These are phyloP conservation scores for Oenanthe javanica DNA, from an alignment of 140 eudicot genomes.

Conservation along the genomic window DNA sequence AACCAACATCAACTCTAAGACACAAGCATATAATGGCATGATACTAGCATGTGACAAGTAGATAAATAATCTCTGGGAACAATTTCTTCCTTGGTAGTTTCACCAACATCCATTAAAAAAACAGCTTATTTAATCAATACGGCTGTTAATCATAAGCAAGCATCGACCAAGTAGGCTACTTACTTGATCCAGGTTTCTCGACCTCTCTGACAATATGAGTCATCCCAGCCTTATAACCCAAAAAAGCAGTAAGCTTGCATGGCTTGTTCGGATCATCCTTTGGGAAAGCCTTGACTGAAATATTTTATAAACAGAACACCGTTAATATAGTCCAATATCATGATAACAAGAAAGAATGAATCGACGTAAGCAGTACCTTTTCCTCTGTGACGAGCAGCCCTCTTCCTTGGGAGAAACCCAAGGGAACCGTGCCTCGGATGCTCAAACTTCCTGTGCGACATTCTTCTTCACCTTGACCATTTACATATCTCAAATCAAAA, in stretches of 20 bases:
- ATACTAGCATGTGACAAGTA: not conserved
- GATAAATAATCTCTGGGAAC: no score
- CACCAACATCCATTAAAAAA: no score
- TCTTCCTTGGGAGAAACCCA: slow-evolving; percentile 3
- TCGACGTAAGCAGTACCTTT: not conserved
- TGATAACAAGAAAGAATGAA: not conserved
- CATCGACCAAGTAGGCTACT: not conserved
- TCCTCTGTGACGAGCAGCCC: slow-evolving; percentile 9
- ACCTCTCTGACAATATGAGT: not conserved
- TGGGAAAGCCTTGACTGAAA: slow-evolving; percentile 4
- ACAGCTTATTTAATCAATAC: no score
- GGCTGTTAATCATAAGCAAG: not conserved
- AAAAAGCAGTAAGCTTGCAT: not conserved
- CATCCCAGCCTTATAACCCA: slow-evolving; percentile 1
- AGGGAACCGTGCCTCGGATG: slow-evolving; percentile 11
- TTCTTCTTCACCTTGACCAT: not conserved
- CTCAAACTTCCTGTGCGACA: slow-evolving; percentile 9
- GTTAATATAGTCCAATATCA: not conserved
- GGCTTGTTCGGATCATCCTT: not conserved
- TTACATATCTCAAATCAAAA: not conserved
- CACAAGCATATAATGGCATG: not conserved
- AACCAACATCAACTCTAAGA: not conserved
- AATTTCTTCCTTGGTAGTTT: no score
- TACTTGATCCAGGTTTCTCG: slow-evolving; percentile 3
- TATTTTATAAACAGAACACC: not conserved